Conservation (phyloP, 805 yeast species). For the Teunomyces atbi region DNA sequence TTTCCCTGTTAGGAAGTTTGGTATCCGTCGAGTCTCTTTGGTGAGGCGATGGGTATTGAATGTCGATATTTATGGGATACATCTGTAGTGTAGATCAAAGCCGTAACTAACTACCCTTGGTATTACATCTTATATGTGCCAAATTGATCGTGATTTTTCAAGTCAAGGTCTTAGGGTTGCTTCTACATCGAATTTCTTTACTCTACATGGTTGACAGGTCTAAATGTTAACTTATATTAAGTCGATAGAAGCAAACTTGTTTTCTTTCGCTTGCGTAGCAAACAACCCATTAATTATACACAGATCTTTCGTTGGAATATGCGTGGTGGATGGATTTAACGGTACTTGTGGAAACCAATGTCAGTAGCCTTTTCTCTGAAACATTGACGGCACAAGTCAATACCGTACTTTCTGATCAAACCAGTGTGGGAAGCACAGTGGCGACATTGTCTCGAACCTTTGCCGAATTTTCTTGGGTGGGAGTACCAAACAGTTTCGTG, state of each 20-base stretch:
- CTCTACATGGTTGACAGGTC: background rate
- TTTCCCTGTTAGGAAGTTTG: slow-evolving; percentile 63
- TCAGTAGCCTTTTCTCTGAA: slow-evolving; percentile 99
- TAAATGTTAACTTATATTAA: slow-evolving; percentile 7
- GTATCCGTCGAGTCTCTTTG: slow-evolving; percentile 47
- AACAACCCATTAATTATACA: slow-evolving; percentile 7
- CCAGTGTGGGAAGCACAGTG: slow-evolving; percentile 98
- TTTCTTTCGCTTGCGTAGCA: slow-evolving; percentile 3
- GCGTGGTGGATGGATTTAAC: slow-evolving; percentile 51
- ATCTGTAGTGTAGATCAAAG: slow-evolving; percentile 11
- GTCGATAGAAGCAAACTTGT: slow-evolving; percentile 5
- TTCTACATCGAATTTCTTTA: background rate
- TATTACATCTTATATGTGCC: too few relatives aligned
- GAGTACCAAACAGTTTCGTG: slow-evolving; percentile 99
- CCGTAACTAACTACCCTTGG: too few relatives aligned
- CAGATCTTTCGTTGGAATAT: slow-evolving; percentile 3
- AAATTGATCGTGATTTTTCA: too few relatives aligned
- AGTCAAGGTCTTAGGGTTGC: background rate
- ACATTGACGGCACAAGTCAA: slow-evolving; percentile 99
- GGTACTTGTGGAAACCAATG: slow-evolving; percentile 98
- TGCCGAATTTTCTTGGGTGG: slow-evolving; percentile 99
- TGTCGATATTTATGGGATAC: slow-evolving; percentile 55
- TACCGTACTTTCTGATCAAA: slow-evolving; percentile 99
- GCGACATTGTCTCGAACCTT: slow-evolving; percentile 99
- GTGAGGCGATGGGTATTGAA: slow-evolving; percentile 57